Evolutionary conservation across 1,284 basidiomycete genomes (phyloP).

Genomic region (Fistulinella cinereoalba): DNA sequence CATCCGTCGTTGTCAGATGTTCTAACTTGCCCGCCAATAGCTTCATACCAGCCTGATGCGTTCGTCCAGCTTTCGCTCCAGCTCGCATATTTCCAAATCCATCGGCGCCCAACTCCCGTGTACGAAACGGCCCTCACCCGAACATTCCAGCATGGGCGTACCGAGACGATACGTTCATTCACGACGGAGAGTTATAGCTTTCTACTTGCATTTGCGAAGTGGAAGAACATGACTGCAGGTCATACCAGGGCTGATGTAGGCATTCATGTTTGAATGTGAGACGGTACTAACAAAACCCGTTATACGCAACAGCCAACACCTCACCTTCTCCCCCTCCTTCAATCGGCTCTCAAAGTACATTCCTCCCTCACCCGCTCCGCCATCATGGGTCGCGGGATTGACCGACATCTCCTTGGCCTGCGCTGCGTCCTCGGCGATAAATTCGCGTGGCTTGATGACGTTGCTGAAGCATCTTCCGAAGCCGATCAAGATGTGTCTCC

Average conservation of each 20-base stretch:
- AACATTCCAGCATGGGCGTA: slow-evolving; percentile 88
- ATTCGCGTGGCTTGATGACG: slow-evolving; percentile 31
- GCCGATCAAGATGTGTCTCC: slow-evolving; percentile 2
- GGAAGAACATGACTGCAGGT: slow-evolving; percentile 10
- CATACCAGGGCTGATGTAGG: slow-evolving; percentile 15
- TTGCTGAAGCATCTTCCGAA: slow-evolving; percentile 1
- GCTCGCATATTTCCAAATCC: slow-evolving; percentile 85
- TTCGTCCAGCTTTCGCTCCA: slow-evolving; percentile 94
- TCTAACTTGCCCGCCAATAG: slow-evolving; percentile 35
- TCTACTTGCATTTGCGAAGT: slow-evolving; percentile 33
- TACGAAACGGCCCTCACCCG: slow-evolving; percentile 95
- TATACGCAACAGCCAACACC: slow-evolving; percentile 11
- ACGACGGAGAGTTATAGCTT: slow-evolving; percentile 77
- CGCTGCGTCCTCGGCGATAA: slow-evolving; percentile 57
- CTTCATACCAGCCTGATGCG: slow-evolving; percentile 81
- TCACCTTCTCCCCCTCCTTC: slow-evolving; percentile 31
- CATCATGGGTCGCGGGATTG: slow-evolving; percentile 83
- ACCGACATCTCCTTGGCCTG: slow-evolving; percentile 90
- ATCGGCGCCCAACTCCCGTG: slow-evolving; percentile 80
- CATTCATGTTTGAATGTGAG: background rate
- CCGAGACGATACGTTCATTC: slow-evolving; percentile 87
- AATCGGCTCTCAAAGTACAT: slow-evolving; percentile 77
- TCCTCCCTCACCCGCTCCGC: slow-evolving; percentile 75
- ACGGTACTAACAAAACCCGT: background rate
- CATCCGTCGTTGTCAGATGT: background rate